Percentiles rank a stretch among this genome's conserved stretches.
These are phyloP conservation scores for Xylariales sp. DNA, from an alignment of 2,329 filamentous ascomycete species.

Conservation along the genomic window DNA sequence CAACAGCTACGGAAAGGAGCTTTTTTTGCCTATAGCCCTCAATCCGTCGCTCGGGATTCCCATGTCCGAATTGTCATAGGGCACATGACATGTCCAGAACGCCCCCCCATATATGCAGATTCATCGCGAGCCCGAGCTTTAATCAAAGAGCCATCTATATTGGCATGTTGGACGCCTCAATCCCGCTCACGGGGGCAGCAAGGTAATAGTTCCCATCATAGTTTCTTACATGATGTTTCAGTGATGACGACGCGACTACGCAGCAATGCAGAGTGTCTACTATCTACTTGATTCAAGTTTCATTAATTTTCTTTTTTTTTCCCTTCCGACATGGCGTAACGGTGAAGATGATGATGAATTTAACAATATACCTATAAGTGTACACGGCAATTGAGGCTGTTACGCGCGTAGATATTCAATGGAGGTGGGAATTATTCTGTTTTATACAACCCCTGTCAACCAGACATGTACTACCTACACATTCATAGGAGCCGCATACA, in stretches of 20 bases:
- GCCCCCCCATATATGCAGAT: not conserved
- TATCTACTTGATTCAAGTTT: slow-evolving; percentile 3
- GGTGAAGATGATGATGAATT: not conserved
- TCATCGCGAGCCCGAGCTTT: not conserved
- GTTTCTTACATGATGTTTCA: slow-evolving; percentile 3
- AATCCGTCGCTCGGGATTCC: not conserved
- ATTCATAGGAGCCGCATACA: not conserved
- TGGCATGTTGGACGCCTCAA: slow-evolving; percentile 2
- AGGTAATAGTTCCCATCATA: not conserved
- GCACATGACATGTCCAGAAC: not conserved
- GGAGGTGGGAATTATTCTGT: not conserved
- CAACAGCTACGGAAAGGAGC: not conserved
- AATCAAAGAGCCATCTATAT: not conserved
- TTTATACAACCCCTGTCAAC: slow-evolving; percentile 19
- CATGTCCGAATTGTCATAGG: not conserved
- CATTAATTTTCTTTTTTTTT: slow-evolving; percentile 12
- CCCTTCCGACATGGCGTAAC: not conserved
- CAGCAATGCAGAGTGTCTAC: slow-evolving; percentile 3
- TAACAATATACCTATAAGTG: not conserved
- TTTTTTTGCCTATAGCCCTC: not conserved
- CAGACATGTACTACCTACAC: not conserved
- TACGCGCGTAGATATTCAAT: slow-evolving; percentile 1
- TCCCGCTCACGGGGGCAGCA: not conserved
- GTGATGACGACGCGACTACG: not conserved
- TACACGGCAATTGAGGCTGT: slow-evolving; percentile 3